phyloP scores from a whole-genome alignment of 371 early-diverging fungal genomes.

The Mortierella sp. region DNA sequence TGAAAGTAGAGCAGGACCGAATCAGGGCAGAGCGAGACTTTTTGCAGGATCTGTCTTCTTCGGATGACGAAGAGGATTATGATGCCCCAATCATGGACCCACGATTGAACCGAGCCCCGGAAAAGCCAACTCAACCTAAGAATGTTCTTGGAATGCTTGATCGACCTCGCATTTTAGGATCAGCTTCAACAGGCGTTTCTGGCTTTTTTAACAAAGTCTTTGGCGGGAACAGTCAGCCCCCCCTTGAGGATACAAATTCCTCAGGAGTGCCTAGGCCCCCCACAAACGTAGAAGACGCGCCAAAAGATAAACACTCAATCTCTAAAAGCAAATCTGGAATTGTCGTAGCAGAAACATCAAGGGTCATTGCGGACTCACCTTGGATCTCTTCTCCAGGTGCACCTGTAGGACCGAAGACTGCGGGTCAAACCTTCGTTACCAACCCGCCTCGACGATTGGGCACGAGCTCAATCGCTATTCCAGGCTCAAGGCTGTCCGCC shows the following conservation, averaged over 20 bases:
- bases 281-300: not conserved
- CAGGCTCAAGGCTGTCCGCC: conserved; percentile 31
- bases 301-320: conserved; percentile 18
- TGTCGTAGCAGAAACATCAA: conserved; percentile 44
- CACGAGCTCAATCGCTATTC: conserved; percentile 3
- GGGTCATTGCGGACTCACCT: conserved; percentile 34
- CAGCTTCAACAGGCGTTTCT: conserved; percentile 47
- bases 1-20: conserved; percentile 71
- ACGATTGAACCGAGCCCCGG: not conserved
- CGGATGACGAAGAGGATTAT: conserved; percentile 30
- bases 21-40: conserved; percentile 66
- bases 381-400: conserved; percentile 38
- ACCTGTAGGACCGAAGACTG: conserved; percentile 7
- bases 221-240: conserved; percentile 20
- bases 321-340: conserved; percentile 39
- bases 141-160: conserved; percentile 36
- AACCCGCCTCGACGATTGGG: conserved; percentile 25
- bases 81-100: not conserved
- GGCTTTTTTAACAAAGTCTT: conserved; percentile 56
- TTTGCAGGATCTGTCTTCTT: conserved; percentile 45
- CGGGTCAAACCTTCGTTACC: not conserved
- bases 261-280: not conserved
- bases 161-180: conserved; percentile 40
- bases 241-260: conserved; percentile 5
- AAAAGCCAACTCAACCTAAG: conserved; percentile 13